Conservation (phyloP, 345 rosid genomes). For the Nasturtium officinale region DNA sequence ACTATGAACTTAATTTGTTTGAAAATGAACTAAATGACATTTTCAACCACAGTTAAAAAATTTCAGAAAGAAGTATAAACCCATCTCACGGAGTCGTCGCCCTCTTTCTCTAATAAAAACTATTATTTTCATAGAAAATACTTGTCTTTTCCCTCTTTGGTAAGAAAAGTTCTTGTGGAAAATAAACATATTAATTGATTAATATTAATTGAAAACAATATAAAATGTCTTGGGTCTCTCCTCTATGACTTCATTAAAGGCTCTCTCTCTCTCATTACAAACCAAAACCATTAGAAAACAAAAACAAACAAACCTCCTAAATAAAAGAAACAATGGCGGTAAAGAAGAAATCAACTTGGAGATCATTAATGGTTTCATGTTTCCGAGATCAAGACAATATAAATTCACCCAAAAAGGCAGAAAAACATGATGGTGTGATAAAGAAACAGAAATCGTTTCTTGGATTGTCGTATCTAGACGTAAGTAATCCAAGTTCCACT, state of each 20-base stretch:
- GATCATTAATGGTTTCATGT: slow-evolving; percentile 54
- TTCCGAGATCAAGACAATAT: slow-evolving; percentile 36
- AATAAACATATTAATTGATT: slow-evolving; percentile 14
- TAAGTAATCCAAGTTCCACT: slow-evolving; percentile 63
- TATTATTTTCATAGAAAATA: neutral
- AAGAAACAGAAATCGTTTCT: slow-evolving; percentile 56
- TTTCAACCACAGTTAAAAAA: slow-evolving; percentile 20
- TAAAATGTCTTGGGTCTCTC: slow-evolving; percentile 16
- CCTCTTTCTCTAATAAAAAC: slow-evolving; percentile 25
- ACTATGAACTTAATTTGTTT: slow-evolving; percentile 17
- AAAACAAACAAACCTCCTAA: neutral
- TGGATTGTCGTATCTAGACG: slow-evolving; percentile 60
- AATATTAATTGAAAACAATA: slow-evolving; percentile 10
- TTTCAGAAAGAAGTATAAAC: slow-evolving; percentile 33
- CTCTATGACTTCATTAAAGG: slow-evolving; percentile 21
- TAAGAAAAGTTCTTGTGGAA: slow-evolving; percentile 15
- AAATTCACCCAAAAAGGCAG: slow-evolving; percentile 40
- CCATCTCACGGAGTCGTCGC: slow-evolving; percentile 31
- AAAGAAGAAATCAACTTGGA: slow-evolving; percentile 60
- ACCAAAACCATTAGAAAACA: slow-evolving; percentile 21
- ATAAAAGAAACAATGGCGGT: slow-evolving; percentile 35
- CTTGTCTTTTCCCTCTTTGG: slow-evolving; percentile 21
- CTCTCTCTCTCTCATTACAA: slow-evolving; percentile 18
- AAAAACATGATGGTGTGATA: slow-evolving; percentile 46
- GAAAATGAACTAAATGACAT: slow-evolving; percentile 15